A percentile compares a stretch with the other conserved stretches of the same genome.
These are phyloP conservation scores for Penicillium maclennaniae DNA, from an alignment of 495 filamentous ascomycete genomes.

Conservation along the genomic window DNA sequence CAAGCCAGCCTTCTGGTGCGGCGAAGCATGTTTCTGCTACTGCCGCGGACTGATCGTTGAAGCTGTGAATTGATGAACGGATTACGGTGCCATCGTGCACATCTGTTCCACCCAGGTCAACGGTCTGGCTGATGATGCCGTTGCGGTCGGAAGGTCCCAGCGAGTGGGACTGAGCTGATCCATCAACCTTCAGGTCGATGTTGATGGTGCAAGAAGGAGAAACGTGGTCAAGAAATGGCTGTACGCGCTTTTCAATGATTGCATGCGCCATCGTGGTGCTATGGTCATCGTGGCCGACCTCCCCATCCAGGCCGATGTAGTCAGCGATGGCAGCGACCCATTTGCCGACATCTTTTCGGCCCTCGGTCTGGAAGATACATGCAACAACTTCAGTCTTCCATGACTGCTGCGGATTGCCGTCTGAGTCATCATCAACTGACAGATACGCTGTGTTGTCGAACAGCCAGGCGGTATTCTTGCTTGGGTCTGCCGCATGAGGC, in stretches of 20 bases:
- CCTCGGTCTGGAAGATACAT: constrained; percentile 70
- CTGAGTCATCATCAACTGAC: constrained; percentile 19
- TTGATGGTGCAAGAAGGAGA: constrained; percentile 63
- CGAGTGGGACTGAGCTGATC: constrained; percentile 39
- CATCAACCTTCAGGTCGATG: constrained; percentile 49
- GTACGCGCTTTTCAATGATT: constrained; percentile 65
- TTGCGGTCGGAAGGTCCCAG: constrained; percentile 67
- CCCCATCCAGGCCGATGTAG: constrained; percentile 61
- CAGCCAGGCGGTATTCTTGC: constrained; percentile 74
- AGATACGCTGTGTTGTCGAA: constrained; percentile 86
- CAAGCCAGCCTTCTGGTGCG: constrained; percentile 74
- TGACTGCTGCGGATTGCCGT: constrained; percentile 22
- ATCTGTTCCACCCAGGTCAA: constrained; percentile 33
- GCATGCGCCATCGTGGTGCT: constrained; percentile 46
- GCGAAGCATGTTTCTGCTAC: constrained; percentile 67
- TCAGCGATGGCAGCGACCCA: constrained; percentile 68
- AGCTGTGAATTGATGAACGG: constrained; percentile 34
- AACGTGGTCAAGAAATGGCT: constrained; percentile 72
- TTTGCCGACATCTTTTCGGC: constrained; percentile 59
- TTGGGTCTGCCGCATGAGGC: constrained; percentile 35
- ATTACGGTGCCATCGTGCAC: constrained; percentile 29
- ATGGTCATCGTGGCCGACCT: constrained; percentile 49
- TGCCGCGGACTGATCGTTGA: constrained; percentile 37
- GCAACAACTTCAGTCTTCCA: constrained; percentile 82
- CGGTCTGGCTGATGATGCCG: constrained; percentile 63